Percentiles rank a stretch among this genome's conserved stretches.
Conservation (phyloP, 768 basidiomycete genomes). For the Lenzites betulinus region DNA sequence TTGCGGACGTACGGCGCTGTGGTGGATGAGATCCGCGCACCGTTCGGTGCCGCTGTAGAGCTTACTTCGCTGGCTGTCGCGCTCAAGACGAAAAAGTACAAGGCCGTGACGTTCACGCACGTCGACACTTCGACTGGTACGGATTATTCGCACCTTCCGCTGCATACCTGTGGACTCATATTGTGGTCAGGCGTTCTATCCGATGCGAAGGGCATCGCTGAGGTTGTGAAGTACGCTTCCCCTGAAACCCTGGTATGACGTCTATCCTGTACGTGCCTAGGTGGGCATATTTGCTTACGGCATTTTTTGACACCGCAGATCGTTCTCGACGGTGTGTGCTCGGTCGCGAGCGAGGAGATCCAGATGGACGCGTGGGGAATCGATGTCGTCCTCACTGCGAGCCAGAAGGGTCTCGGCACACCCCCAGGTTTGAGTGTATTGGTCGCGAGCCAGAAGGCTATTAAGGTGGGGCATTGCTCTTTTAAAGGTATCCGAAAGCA, state of each 20-base stretch:
- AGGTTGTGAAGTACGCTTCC: constrained; percentile 71
- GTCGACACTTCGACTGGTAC: constrained; percentile 87
- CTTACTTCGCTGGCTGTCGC: constrained; percentile 63
- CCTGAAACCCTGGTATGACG: constrained; percentile 76
- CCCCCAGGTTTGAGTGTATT: constrained; percentile 93
- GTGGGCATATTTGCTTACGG: not conserved
- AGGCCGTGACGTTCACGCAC: constrained; percentile 90
- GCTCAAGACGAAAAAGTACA: constrained; percentile 79
- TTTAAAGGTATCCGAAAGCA: not conserved
- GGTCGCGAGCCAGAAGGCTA: constrained; percentile 75
- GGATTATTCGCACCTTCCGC: not conserved
- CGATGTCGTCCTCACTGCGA: constrained; percentile 84
- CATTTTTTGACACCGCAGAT: constrained; percentile 43
- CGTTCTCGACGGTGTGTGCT: constrained; percentile 92
- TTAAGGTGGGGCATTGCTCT: constrained; percentile 49
- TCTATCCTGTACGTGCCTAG: constrained; percentile 4
- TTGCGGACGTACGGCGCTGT: constrained; percentile 87
- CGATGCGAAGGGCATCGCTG: constrained; percentile 73
- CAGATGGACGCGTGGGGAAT: constrained; percentile 91
- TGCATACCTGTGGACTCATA: not conserved
- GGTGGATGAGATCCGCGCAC: constrained; percentile 81
- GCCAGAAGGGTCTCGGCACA: constrained; percentile 90
- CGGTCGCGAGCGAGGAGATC: constrained; percentile 95
- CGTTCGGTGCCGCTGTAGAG: constrained; percentile 76
- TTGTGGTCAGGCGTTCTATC: constrained; percentile 71